Evolutionary conservation across 2,329 filamentous ascomycete genomes (phyloP), one percentile per base, ranked within the genome.

Genomic region (Alternaria postmessia): DNA sequence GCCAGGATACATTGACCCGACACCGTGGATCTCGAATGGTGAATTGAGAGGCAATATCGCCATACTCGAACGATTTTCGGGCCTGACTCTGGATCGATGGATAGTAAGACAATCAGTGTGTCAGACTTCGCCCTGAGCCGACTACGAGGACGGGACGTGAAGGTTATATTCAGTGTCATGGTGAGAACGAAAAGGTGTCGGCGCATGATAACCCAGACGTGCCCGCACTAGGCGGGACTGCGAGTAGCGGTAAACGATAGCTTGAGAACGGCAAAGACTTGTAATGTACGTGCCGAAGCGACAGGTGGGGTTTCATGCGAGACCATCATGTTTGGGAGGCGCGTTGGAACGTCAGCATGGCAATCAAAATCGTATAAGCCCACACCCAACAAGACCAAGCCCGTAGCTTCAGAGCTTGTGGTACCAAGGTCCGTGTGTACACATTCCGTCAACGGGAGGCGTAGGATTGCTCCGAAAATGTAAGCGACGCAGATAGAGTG

Each of bases 401-500:
- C 57, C 51, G 51, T 55, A 42, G 57, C 51, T 49, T 47, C 20
- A 24, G 46, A 34, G 30, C 20, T 48, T 34, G 46, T 16, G 48
- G n/a, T 24, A 38, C 12, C 3, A 5, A 47, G 6, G 42, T 11
- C 56, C 34, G 34, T 59, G 51, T 46, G 20, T 12, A 24, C 30
- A 30, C 41, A 22, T 38, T 34, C 18, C 12, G 32, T 39, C 51
- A 46, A 30, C 18, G 47, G 26, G 41, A 43, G 44, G 55, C 24
- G 44, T 38, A 30, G 36, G 38, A 51, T 63, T 63, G 49, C 41
- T 55, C 51, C 47, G 47, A 54, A 34, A 24, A 34, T 34, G 46
- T 22, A 62, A 53, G 60, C 60, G 52, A 62, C 36, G 32, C 11
- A 49, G 32, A 44, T 54, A 24, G 11, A 24, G 39, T 53, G 32